Evolutionary conservation across 75 land plant genomes (phyloP).

Genomic region (Isoetes taiwanensis): DNA sequence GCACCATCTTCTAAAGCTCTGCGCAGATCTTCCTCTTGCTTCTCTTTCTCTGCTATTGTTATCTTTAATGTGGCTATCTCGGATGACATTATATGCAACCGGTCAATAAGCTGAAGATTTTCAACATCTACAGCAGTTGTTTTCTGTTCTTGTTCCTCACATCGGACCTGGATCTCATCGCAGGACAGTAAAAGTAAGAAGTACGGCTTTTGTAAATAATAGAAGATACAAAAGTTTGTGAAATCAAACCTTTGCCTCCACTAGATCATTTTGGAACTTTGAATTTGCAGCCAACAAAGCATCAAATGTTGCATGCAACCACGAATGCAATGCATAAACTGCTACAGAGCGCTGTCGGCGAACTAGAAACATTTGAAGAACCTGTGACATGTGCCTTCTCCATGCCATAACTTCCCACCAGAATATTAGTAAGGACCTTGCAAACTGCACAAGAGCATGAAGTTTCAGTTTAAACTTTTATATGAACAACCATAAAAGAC

Average conservation of each 20-base stretch:
- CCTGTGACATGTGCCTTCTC: slow-evolving; percentile 26
- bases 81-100: slow-evolving; percentile 20
- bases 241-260: slow-evolving; percentile 23
- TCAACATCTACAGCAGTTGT: slow-evolving; percentile 16
- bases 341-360: slow-evolving; percentile 19
- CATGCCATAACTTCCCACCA: slow-evolving; percentile 39
- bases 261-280: slow-evolving; percentile 24
- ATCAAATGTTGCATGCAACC: slow-evolving; percentile 37
- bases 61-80: slow-evolving; percentile 18
- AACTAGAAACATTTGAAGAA: slow-evolving; percentile 14
- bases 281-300: slow-evolving; percentile 21
- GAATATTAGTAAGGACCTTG: slow-evolving; percentile 5
- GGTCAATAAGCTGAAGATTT: slow-evolving; percentile 25
- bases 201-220: background rate
- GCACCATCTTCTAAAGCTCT: slow-evolving; percentile 23
- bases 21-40: slow-evolving; percentile 17
- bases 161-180: slow-evolving; percentile 13
- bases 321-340: slow-evolving; percentile 15
- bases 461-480: background rate
- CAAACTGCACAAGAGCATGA: slow-evolving; percentile 9
- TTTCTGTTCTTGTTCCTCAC: slow-evolving; percentile 21
- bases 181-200: background rate
- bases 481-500: background rate
- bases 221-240: background rate
- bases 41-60: slow-evolving; percentile 8